These are phyloP conservation scores for Diplotaxis tenuifolia DNA, from an alignment of 345 rosid genomes.

Conservation along the genomic window DNA sequence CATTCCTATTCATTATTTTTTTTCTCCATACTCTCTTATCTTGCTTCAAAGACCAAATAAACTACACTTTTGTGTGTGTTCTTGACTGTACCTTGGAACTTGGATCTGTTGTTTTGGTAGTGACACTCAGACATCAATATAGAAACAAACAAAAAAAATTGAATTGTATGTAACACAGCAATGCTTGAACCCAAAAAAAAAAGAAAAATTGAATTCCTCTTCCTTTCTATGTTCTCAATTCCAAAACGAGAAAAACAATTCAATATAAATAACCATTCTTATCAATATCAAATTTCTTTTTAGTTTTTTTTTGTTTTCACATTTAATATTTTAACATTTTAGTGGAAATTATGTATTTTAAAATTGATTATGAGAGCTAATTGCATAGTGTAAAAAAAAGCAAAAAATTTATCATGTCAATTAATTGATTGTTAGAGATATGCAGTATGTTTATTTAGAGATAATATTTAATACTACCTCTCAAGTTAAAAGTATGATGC, in stretches of 20 bases:
- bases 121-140: slow-evolving; percentile 23
- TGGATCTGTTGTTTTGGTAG: slow-evolving; percentile 21
- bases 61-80: not conserved
- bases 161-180: slow-evolving; percentile 17
- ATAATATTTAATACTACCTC: too few species aligned
- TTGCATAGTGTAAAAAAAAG: too few species aligned
- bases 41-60: slow-evolving; percentile 18
- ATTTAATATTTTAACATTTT: too few species aligned
- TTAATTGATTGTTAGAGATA: too few species aligned
- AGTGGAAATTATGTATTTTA: too few species aligned
- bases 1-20: not conserved
- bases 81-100: not conserved
- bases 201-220: too few species aligned
- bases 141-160: slow-evolving; percentile 8
- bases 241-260: not conserved
- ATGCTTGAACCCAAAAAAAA: slow-evolving; percentile 10
- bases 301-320: too few species aligned
- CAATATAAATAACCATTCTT: not conserved
- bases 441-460: too few species aligned
- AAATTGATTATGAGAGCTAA: too few species aligned
- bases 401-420: too few species aligned
- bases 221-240: not conserved
- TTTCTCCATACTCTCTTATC: not conserved
- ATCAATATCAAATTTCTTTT: too few species aligned
- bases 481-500: too few species aligned